Conservation (phyloP, 2,329 filamentous ascomycete species). For the Trichoderma gracile region DNA sequence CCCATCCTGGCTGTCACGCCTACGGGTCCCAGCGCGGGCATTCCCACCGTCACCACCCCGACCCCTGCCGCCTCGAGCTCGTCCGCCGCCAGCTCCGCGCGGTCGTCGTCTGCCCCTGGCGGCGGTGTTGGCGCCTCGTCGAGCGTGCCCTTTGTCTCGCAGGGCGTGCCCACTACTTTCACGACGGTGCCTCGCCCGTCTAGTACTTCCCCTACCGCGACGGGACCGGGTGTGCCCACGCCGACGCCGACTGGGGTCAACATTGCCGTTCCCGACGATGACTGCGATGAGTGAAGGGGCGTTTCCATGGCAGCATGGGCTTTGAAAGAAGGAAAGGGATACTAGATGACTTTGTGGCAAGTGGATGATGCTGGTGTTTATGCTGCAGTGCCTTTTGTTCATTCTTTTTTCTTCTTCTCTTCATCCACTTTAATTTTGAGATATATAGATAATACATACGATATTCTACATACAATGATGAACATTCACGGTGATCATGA, state of each 20-base stretch:
- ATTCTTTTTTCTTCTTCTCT: background rate
- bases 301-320: no score
- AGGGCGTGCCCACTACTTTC: constrained; percentile 15
- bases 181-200: constrained; percentile 10
- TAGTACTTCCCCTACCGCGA: background rate
- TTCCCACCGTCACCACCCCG: background rate
- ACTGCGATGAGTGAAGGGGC: background rate
- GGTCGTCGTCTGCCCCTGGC: background rate
- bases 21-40: background rate
- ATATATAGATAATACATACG: constrained; percentile 20
- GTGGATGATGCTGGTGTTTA: background rate
- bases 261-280: background rate
- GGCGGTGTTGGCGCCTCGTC: background rate
- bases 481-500: background rate
- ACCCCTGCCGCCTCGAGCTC: background rate
- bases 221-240: background rate
- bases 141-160: no score
- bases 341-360: no score
- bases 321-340: background rate
- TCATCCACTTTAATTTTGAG: background rate
- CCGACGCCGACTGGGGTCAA: constrained; percentile 11
- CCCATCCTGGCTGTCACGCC: background rate
- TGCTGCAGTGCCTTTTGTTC: background rate
- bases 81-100: background rate
- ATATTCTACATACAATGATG: constrained; percentile 18